phyloP scores from a whole-genome alignment of 768 basidiomycete genomes.

The Tricholoma bakamatsutake region DNA sequence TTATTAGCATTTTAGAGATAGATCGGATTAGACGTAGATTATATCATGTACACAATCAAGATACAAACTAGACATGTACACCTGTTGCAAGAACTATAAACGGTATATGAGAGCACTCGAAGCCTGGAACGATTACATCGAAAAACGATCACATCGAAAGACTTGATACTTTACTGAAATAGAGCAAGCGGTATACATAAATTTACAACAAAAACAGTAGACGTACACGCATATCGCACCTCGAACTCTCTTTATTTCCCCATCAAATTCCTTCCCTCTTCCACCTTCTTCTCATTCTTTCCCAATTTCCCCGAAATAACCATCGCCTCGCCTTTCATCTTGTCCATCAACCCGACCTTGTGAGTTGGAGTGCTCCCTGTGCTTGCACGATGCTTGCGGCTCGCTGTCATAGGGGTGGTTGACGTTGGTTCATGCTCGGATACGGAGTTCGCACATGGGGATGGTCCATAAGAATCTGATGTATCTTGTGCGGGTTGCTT shows the following conservation, averaged over 20 bases:
- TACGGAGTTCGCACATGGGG: not conserved
- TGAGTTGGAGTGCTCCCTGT: conserved; percentile 3
- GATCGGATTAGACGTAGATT: no score
- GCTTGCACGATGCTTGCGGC: conserved; percentile 2
- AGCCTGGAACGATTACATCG: no score
- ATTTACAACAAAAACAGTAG: not conserved
- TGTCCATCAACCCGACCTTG: conserved; percentile 27
- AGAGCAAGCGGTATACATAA: no score
- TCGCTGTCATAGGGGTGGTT: not conserved
- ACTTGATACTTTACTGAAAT: no score
- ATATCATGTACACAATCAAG: no score
- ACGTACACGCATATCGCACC: not conserved
- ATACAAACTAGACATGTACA: no score
- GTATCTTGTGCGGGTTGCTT: not conserved
- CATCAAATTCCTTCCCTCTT: conserved; percentile 22
- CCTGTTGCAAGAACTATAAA: no score
- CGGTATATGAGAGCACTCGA: no score
- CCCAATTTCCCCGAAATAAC: conserved; percentile 30
- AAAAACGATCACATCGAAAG: no score
- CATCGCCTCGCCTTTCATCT: conserved; percentile 34
- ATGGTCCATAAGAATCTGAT: not conserved
- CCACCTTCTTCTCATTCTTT: conserved; percentile 30
- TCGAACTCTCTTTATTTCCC: not conserved
- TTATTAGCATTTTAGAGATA: no score
- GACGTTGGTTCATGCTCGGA: not conserved